Evolutionary conservation across 2,329 filamentous ascomycete genomes (phyloP).

Genomic region (Cladophialophora chaetospira): DNA sequence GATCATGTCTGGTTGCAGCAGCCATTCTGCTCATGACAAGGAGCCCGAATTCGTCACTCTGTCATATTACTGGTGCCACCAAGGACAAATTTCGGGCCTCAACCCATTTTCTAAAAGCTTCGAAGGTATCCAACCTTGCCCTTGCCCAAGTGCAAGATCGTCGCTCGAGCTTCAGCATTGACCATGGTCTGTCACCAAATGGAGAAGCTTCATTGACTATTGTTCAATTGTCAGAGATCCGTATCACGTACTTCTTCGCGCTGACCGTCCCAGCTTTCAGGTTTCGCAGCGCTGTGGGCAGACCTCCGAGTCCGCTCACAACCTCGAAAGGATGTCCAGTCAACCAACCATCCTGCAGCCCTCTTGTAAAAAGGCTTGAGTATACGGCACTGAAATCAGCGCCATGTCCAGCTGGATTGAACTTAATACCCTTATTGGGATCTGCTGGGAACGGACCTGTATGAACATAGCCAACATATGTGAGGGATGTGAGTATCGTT

Average conservation of each 20-base stretch:
- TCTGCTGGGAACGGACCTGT: neutral
- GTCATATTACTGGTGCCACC: too few relatives aligned
- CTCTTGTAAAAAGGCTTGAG: slow-evolving; percentile 48
- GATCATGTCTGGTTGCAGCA: too few relatives aligned
- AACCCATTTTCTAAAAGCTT: too few relatives aligned
- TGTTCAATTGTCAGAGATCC: too few relatives aligned
- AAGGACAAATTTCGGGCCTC: too few relatives aligned
- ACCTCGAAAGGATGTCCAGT: slow-evolving; percentile 53
- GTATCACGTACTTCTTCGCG: slow-evolving; percentile 65
- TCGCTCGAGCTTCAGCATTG: too few relatives aligned
- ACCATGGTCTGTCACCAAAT: too few relatives aligned
- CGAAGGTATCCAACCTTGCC: too few relatives aligned
- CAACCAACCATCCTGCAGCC: slow-evolving; percentile 53
- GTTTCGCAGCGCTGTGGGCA: slow-evolving; percentile 56
- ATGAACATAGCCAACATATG: slow-evolving; percentile 7
- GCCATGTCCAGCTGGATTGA: slow-evolving; percentile 31
- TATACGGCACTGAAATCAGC: slow-evolving; percentile 49
- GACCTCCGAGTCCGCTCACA: slow-evolving; percentile 57
- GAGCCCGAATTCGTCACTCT: too few relatives aligned
- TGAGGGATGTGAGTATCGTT: slow-evolving; percentile 7
- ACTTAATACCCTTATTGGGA: neutral
- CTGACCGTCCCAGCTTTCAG: slow-evolving; percentile 63
- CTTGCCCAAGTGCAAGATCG: too few relatives aligned
- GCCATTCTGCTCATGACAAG: too few relatives aligned
- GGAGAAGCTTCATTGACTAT: too few relatives aligned